A percentile compares a stretch with the other conserved stretches of the same genome.
These are phyloP conservation scores for Talaromyces sp. DNA, from an alignment of 2,329 filamentous ascomycete genomes.

Conservation along the genomic window DNA sequence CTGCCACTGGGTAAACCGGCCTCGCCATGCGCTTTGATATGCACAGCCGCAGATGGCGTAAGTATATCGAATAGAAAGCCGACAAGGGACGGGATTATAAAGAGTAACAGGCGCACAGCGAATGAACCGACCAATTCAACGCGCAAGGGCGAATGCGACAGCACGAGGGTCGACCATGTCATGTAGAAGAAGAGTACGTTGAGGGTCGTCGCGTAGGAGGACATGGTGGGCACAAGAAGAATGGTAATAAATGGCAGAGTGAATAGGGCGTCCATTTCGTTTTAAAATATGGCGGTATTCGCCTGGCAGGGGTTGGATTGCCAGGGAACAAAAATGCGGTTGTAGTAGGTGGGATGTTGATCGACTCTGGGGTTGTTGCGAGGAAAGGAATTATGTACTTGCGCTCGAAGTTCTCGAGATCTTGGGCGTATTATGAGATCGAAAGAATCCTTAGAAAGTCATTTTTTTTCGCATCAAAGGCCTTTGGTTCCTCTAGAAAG, in stretches of 20 bases:
- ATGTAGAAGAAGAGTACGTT: conserved; percentile 89
- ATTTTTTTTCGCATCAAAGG: not conserved
- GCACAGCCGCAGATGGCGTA: conserved; percentile 68
- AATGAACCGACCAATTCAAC: conserved; percentile 75
- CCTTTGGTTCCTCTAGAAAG: not conserved
- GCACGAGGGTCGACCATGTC: conserved; percentile 82
- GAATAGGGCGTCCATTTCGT: conserved; percentile 57
- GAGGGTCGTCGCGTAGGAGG: conserved; percentile 75
- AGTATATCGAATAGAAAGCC: conserved; percentile 74
- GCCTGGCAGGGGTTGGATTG: not conserved
- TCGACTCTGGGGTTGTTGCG: not conserved
- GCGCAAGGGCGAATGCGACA: conserved; percentile 73
- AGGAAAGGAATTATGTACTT: not conserved
- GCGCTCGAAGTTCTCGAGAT: not conserved
- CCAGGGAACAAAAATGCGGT: not conserved
- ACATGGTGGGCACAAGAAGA: conserved; percentile 42
- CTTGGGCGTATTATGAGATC: not conserved
- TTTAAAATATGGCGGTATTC: not conserved
- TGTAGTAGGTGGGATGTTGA: not conserved
- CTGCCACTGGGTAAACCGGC: conserved; percentile 50
- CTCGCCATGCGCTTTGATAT: conserved; percentile 68
- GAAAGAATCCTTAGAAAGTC: not conserved
- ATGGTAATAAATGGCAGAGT: conserved; percentile 34
- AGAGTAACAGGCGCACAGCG: conserved; percentile 69
- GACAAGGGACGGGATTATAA: conserved; percentile 70